Evolutionary conservation across 106 monocot genomes (phyloP).

Genomic region (Chionographis japonica): DNA sequence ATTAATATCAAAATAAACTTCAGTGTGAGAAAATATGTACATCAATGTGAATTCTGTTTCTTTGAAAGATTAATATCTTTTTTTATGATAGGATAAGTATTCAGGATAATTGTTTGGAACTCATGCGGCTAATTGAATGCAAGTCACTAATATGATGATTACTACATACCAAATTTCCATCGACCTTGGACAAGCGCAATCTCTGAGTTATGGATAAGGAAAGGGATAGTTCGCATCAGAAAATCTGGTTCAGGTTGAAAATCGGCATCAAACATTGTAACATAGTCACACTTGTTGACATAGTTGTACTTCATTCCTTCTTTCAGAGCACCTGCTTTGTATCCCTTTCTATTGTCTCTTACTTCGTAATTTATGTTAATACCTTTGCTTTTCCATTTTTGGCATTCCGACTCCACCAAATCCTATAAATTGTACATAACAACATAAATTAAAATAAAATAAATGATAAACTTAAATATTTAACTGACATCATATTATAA

Average conservation of each 20-base stretch:
- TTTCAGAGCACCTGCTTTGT: constrained; percentile 26
- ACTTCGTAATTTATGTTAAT: constrained; percentile 20
- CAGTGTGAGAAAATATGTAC: too few relatives aligned
- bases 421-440: constrained; percentile 10
- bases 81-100: too few relatives aligned
- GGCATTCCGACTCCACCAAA: constrained; percentile 22
- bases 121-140: too few relatives aligned
- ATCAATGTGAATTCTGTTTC: too few relatives aligned
- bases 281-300: constrained; percentile 19
- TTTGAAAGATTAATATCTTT: too few relatives aligned
- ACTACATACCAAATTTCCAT: constrained; percentile 20
- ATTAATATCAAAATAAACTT: too few relatives aligned
- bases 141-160: too few relatives aligned
- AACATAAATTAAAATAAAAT: too few relatives aligned
- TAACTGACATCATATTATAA: too few relatives aligned
- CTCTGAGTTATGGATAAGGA: constrained; percentile 20
- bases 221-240: constrained; percentile 20
- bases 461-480: too few relatives aligned
- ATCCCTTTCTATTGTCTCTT: constrained; percentile 29
- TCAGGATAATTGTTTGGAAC: too few relatives aligned
- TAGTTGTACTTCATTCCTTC: constrained; percentile 22
- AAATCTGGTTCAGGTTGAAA: constrained; percentile 34
- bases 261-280: constrained; percentile 33
- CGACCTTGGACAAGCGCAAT: constrained; percentile 31
- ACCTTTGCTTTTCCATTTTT: constrained; percentile 21